Conservation (phyloP, 345 rosid genomes). For the Eucalyptus marginata region DNA sequence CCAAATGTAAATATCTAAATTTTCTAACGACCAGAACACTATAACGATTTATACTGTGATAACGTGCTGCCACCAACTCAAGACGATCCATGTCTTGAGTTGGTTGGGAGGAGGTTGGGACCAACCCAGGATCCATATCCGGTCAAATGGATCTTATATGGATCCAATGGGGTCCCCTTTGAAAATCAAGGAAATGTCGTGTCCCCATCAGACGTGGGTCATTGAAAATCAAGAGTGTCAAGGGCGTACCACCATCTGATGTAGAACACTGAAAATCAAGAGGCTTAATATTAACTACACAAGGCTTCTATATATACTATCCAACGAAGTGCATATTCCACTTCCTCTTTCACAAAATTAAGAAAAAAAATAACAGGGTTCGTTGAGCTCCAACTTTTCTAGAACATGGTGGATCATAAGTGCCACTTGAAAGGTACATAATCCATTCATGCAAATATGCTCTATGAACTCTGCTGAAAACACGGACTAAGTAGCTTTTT, state of each 20-base stretch:
- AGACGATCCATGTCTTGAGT: neutral
- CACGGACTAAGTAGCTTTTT: neutral
- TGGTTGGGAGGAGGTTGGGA: neutral
- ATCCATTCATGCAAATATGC: too few relatives aligned
- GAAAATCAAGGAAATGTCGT: neutral
- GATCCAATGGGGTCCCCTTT: neutral
- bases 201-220: neutral
- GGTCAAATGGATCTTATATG: neutral
- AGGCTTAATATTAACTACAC: neutral
- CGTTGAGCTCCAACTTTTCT: neutral
- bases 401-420: neutral
- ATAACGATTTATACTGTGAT: too few relatives aligned
- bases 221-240: neutral
- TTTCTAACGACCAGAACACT: fast-evolving
- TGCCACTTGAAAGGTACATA: neutral
- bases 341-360: neutral
- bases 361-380: neutral
- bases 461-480: too few relatives aligned
- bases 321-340: neutral
- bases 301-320: neutral
- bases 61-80: neutral
- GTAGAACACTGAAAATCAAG: neutral
- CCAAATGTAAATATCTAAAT: too few relatives aligned
- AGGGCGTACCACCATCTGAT: neutral
- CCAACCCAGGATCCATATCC: neutral